Evolutionary conservation across 768 basidiomycete species (phyloP).

Genomic region (Leccinum aurantiacum): DNA sequence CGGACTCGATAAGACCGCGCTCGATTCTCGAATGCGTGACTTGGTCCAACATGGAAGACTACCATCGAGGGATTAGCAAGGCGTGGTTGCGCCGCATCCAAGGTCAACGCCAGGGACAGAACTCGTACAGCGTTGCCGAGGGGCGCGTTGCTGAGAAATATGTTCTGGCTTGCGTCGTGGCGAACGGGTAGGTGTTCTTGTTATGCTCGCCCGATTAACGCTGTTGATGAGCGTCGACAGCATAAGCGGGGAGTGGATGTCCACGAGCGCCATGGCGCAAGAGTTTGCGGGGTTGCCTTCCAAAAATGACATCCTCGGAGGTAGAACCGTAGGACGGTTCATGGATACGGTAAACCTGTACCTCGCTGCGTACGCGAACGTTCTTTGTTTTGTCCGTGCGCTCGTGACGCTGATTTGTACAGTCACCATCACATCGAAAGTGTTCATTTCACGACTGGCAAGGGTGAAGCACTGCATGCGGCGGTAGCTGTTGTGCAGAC

Average conservation of each 20-base stretch:
- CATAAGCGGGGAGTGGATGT: constrained; percentile 69
- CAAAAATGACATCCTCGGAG: constrained; percentile 1
- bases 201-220: no score
- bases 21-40: constrained; percentile 40
- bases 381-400: background rate
- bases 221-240: constrained; percentile 33
- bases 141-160: constrained; percentile 58
- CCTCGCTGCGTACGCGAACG: constrained; percentile 56
- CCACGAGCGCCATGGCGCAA: constrained; percentile 67
- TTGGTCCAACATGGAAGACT: constrained; percentile 75
- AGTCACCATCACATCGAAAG: constrained; percentile 81
- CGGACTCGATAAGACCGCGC: background rate
- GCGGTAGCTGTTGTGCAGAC: constrained; percentile 74
- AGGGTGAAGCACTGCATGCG: constrained; percentile 48
- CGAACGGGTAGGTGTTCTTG: constrained; percentile 52
- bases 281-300: constrained; percentile 56
- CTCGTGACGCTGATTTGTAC: constrained; percentile 1
- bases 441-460: constrained; percentile 55
- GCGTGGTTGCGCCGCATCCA: constrained; percentile 54
- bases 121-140: constrained; percentile 42
- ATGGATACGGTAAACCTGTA: constrained; percentile 57
- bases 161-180: constrained; percentile 67
- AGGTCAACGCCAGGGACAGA: constrained; percentile 32
- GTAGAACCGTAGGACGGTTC: constrained; percentile 23
- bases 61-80: constrained; percentile 63